phyloP scores from a whole-genome alignment of 2,329 filamentous ascomycete genomes.

The Colletotrichum melonis region DNA sequence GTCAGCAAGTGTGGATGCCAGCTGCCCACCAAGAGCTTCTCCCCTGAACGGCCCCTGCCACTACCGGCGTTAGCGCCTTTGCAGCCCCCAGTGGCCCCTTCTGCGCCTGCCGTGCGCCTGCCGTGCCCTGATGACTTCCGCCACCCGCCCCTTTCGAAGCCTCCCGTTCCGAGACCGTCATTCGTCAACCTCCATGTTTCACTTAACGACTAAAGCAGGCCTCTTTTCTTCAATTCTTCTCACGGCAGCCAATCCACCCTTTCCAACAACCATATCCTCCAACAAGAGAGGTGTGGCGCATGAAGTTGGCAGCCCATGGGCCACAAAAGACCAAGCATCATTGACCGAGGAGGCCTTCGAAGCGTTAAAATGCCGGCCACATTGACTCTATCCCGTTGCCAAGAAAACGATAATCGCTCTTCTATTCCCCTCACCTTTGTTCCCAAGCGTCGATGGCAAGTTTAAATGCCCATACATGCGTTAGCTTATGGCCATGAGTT shows the following conservation, averaged over 20 bases:
- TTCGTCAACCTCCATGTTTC: slow-evolving; percentile 27
- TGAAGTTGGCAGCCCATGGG: background rate
- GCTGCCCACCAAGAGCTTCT: background rate
- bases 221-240: background rate
- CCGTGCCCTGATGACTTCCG: slow-evolving; percentile 18
- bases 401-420: background rate
- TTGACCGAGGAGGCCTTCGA: background rate
- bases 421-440: background rate
- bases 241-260: slow-evolving; percentile 1
- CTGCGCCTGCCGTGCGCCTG: slow-evolving; percentile 12
- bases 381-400: background rate
- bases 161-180: slow-evolving; percentile 2
- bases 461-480: background rate
- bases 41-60: slow-evolving; percentile 15
- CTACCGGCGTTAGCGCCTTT: background rate
- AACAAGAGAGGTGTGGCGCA: slow-evolving; percentile 16
- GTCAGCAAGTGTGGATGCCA: background rate
- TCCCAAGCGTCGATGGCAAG: background rate
- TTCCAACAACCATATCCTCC: background rate
- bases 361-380: background rate
- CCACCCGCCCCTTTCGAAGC: background rate
- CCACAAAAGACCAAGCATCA: background rate
- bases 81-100: background rate
- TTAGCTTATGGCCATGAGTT: background rate
- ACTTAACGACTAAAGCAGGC: slow-evolving; percentile 5